Base-by-base conservation (phyloP, 2,329 filamentous ascomycete species). In the Daldinia sp. region DNA sequence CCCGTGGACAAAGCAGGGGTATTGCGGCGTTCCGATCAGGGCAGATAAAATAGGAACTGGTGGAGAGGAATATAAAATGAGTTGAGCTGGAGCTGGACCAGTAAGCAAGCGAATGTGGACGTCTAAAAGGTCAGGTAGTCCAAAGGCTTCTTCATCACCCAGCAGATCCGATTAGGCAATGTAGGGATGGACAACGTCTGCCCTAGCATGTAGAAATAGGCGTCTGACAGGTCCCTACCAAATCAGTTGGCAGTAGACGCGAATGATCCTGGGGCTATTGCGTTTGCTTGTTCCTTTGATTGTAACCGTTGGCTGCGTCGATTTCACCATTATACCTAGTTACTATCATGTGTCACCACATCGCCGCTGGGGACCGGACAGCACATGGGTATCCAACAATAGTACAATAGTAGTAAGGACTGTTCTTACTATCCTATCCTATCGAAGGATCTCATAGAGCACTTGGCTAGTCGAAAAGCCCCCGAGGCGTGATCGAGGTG, bases 271-370 rank as follows among this genome's bases (percentile, higher is more conserved):
- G 54, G 58, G n/a, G 39, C 34, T 55, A 58, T 51, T 54, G 55
- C 50, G 57, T 63, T 66, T 68, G 65, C 54, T 68, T 65, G 37
- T 51, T 62, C 43, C 47, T 53, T 39, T 64, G 37, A 60, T 45
- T 61, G 61, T 29, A 60, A 61, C 63, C 37, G 63, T 68, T 68
- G 65, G 65, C 64, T 64, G 58, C 58, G 39, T 55, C 53, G 59
- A 63, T 67, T 56, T 67, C 58, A 66, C 63, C 47, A 63, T 57
- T 35, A 65, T 63, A 58, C 52, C 41, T 45, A 60, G 58, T 34
- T 52, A 34, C 49, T 58, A 56, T 61, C 59, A 49, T 65, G 65
- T 66, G 54, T 57, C 35, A 68, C 65, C 59, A 63, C 53, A 61
- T 61, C 49, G 35, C 56, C 55, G 50, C 65, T 58, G 50, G 56